Evolutionary conservation across 345 rosid genomes (phyloP).

Genomic region (Reutealis trisperma): DNA sequence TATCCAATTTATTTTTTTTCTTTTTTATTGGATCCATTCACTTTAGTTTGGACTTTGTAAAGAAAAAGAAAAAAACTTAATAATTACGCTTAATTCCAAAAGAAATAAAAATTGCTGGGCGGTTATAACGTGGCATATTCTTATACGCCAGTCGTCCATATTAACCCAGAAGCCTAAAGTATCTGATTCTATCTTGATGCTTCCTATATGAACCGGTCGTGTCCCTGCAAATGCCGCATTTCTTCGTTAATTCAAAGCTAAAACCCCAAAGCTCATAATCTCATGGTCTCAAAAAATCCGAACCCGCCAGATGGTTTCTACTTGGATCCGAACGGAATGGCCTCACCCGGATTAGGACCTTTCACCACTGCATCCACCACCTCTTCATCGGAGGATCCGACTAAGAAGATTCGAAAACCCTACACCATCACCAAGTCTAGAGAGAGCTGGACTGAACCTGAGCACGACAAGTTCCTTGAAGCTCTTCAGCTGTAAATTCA

Average conservation of each 20-base stretch:
- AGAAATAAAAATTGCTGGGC: too few species aligned
- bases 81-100: background rate
- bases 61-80: background rate
- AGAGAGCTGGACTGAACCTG: slow-evolving; percentile 97
- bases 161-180: background rate
- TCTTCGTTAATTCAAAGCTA: slow-evolving; percentile 31
- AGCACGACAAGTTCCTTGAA: slow-evolving; percentile 93
- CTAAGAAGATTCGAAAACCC: slow-evolving; percentile 86
- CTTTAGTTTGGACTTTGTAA: background rate
- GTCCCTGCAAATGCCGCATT: slow-evolving; percentile 21
- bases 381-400: slow-evolving; percentile 48
- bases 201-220: slow-evolving; percentile 3
- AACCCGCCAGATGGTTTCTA: slow-evolving; percentile 59
- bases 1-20: too few species aligned
- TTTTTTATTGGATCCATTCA: too few species aligned
- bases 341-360: slow-evolving; percentile 57
- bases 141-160: slow-evolving; percentile 3
- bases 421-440: slow-evolving; percentile 92
- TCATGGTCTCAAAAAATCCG: slow-evolving; percentile 64
- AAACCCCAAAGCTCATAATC: background rate
- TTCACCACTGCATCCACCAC: slow-evolving; percentile 46
- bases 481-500: slow-evolving; percentile 78
- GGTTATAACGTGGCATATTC: slow-evolving; percentile 33
- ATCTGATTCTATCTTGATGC: slow-evolving; percentile 16
- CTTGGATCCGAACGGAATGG: slow-evolving; percentile 72